Percentiles rank a stretch among this genome's conserved stretches.
phyloP scores from a whole-genome alignment of 2,329 filamentous ascomycete genomes.

The Microsporum audouinii region DNA sequence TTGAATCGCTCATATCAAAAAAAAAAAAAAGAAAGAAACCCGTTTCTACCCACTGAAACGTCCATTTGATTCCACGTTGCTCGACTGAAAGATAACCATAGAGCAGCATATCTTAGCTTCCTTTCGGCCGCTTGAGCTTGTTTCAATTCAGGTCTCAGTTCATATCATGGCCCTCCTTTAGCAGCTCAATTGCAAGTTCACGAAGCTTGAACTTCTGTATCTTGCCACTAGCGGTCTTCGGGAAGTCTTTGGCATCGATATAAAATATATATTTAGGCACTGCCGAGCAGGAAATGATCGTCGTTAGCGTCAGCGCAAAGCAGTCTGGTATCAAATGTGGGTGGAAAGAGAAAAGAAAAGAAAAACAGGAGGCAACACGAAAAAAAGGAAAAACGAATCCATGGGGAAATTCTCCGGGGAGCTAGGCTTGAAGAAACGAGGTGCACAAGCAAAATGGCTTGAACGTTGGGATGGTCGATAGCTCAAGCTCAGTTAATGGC shows the following conservation, averaged over 20 bases:
- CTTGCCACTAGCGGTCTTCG: slow-evolving; percentile 93
- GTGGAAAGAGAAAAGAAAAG: background rate
- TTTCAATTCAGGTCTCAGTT: background rate
- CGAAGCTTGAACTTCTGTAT: slow-evolving; percentile 86
- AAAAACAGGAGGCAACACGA: background rate
- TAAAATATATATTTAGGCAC: slow-evolving; percentile 88
- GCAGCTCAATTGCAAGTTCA: slow-evolving; percentile 48
- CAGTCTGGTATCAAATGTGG: background rate
- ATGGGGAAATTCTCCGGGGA: slow-evolving; percentile 3
- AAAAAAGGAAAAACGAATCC: background rate
- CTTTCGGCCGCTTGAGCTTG: background rate
- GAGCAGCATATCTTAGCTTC: background rate
- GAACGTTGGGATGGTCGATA: background rate
- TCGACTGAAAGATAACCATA: background rate
- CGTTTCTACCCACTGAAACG: background rate
- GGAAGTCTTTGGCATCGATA: slow-evolving; percentile 55
- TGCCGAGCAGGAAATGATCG: slow-evolving; percentile 16
- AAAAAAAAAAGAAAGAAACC: background rate
- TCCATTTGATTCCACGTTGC: background rate
- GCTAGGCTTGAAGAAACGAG: background rate
- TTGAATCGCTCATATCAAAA: background rate
- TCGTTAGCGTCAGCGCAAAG: background rate
- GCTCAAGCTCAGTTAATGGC: background rate
- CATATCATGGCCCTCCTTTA: slow-evolving; percentile 27
- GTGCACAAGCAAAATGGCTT: background rate